These are phyloP conservation scores for Agaricus sinodeliciosus DNA, from an alignment of 768 basidiomycete species.

Conservation along the genomic window DNA sequence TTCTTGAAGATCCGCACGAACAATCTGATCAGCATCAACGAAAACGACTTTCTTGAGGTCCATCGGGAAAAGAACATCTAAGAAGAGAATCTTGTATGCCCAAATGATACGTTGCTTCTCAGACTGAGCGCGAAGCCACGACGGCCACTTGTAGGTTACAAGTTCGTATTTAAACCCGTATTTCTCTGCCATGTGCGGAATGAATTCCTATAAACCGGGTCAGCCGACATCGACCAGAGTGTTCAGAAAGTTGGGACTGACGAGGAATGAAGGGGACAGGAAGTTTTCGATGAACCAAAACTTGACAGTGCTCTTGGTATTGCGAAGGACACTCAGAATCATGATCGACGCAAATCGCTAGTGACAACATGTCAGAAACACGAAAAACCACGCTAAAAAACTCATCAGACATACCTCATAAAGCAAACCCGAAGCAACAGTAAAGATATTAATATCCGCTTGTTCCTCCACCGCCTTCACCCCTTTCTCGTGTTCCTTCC, in stretches of 20 bases:
- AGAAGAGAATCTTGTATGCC: conserved; percentile 99
- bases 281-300: conserved; percentile 99
- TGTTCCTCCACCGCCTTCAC: conserved; percentile 32
- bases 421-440: conserved; percentile 91
- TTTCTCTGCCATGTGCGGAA: conserved; percentile 84
- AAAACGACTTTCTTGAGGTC: conserved; percentile 99
- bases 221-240: background rate
- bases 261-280: conserved; percentile 93
- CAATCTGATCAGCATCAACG: conserved; percentile 97
- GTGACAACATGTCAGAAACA: conserved; percentile 3
- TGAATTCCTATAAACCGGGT: conserved; percentile 63
- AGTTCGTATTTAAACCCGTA: conserved; percentile 96
- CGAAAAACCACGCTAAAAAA: background rate
- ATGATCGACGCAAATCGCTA: conserved; percentile 97
- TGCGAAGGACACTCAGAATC: conserved; percentile 92
- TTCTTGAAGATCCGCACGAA: conserved; percentile 92
- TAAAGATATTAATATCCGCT: conserved; percentile 98
- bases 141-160: conserved; percentile 99
- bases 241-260: conserved; percentile 26
- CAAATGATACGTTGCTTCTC: conserved; percentile 99
- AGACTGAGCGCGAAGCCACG: conserved; percentile 93
- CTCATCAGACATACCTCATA: conserved; percentile 66
- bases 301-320: conserved; percentile 92
- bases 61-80: conserved; percentile 98
- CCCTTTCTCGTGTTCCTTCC: conserved; percentile 18